Percentiles rank a stretch among this genome's conserved stretches.
Conservation (phyloP, 192 early-diverging fungal species). For the Coemansia sp. region DNA sequence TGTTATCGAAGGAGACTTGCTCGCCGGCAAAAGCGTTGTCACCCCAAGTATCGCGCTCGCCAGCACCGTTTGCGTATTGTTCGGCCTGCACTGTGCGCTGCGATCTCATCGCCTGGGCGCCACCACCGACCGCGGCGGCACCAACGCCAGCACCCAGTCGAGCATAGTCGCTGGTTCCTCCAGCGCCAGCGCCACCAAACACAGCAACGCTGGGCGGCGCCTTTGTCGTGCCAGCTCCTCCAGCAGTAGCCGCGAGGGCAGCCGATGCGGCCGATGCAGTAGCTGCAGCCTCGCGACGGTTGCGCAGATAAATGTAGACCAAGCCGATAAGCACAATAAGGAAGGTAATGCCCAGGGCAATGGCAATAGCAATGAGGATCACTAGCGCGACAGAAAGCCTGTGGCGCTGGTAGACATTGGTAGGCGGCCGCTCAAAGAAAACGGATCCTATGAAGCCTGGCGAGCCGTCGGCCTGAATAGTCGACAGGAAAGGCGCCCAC, state of each 20-base stretch:
- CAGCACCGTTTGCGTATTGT: slow-evolving; percentile 7
- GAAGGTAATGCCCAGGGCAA: slow-evolving; percentile 65
- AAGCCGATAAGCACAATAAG: slow-evolving; percentile 62
- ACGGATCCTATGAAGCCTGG: slow-evolving; percentile 39
- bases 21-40: slow-evolving; percentile 34
- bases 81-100: slow-evolving; percentile 15
- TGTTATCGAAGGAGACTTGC: slow-evolving; percentile 50
- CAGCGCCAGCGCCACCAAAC: slow-evolving; percentile 8
- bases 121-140: slow-evolving; percentile 19
- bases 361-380: slow-evolving; percentile 67
- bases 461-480: slow-evolving; percentile 38
- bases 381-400: slow-evolving; percentile 59
- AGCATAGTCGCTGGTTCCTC: not conserved
- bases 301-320: slow-evolving; percentile 57
- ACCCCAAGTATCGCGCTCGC: slow-evolving; percentile 32
- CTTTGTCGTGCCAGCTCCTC: slow-evolving; percentile 34
- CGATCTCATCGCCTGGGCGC: slow-evolving; percentile 17
- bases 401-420: slow-evolving; percentile 44
- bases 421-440: slow-evolving; percentile 51
- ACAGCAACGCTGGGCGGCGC: slow-evolving; percentile 10
- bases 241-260: slow-evolving; percentile 38
- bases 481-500: slow-evolving; percentile 52
- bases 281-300: slow-evolving; percentile 51
- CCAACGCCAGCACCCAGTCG: slow-evolving; percentile 3
- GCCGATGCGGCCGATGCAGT: slow-evolving; percentile 53